Base-by-base conservation (phyloP, 2,329 filamentous ascomycete genomes). In the Amauroascus niger region DNA sequence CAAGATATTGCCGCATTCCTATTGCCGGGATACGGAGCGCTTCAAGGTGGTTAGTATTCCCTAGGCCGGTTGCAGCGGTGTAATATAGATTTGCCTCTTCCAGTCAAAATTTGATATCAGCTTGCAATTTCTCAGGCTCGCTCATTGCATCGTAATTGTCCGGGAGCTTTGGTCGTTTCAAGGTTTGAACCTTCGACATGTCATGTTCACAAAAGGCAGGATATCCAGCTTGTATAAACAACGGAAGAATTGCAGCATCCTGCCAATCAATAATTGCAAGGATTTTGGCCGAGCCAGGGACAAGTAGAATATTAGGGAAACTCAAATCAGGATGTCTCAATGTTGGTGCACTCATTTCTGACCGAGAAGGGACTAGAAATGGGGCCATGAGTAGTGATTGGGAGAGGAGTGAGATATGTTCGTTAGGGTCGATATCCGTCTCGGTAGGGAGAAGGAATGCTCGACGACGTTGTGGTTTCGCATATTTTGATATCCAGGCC, bases 181-280 rank as follows among this genome's bases (percentile, higher is more conserved):
- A 26, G 33, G 40, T 33, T 35, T 57, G 55, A 8, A 32, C 35
- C 7, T 37, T 44, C 13, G 39, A 35, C 7, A 32, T 14, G 6
- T 52, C 52, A 53, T 55, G 51, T 37, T 56, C 52, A 43, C 52
- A 58, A 28, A 58, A 56, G 11, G 48, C 33, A 14, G 56, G 56
- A 30, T 56, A 58, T 1, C 56, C 54, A 14, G 54, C 41, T 33
- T 52, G 52, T 44, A 53, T 49, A n/a, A 55, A 53, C 20, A 55
- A 20, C 2, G 56, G 53, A 49, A 58, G 41, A 16, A 58, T 49
- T 1, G 41, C 33, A 2, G 56, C 33, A 54, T 56, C 54, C 33
- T 58, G 56, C 56, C 56, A 58, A 28, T 58, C 56, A 46, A 58
- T 51, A 13, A 58, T 20, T 2, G 20, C 11, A 20, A 51, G 14